Conservation (phyloP, 768 basidiomycete genomes). For the Grammothele lineata region DNA sequence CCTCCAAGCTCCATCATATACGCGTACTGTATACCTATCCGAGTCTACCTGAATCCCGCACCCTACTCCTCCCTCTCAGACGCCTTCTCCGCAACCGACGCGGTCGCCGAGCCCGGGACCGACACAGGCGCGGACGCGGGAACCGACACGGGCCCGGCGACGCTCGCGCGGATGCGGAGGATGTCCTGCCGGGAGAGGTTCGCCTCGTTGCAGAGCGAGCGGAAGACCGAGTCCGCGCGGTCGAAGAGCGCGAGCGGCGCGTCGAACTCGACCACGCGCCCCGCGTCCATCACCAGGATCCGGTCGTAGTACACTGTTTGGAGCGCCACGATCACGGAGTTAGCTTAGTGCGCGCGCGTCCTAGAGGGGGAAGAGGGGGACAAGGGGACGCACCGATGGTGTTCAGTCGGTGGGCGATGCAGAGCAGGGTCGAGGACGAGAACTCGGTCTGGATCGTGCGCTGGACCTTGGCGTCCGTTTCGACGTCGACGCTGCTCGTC, state of each 20-base stretch:
- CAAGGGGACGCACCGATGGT: constrained; percentile 43
- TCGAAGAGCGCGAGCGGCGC: constrained; percentile 65
- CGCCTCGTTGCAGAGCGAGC: constrained; percentile 66
- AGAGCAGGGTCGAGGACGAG: constrained; percentile 60
- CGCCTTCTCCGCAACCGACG: too few species aligned
- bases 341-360: neutral
- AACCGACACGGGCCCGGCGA: neutral
- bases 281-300: constrained; percentile 69
- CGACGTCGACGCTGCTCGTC: constrained; percentile 82
- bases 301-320: constrained; percentile 64
- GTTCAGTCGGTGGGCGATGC: constrained; percentile 69
- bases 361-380: neutral
- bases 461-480: constrained; percentile 88
- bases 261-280: constrained; percentile 68
- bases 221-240: constrained; percentile 59
- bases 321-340: too few species aligned
- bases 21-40: too few species aligned
- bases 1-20: too few species aligned
- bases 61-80: too few species aligned
- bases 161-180: constrained; percentile 38
- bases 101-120: too few species aligned
- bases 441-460: constrained; percentile 85
- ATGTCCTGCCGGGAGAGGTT: constrained; percentile 54
- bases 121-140: neutral
- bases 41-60: too few species aligned